Conservation (phyloP, 805 yeast genomes). For the Ogataea degrootiae region DNA sequence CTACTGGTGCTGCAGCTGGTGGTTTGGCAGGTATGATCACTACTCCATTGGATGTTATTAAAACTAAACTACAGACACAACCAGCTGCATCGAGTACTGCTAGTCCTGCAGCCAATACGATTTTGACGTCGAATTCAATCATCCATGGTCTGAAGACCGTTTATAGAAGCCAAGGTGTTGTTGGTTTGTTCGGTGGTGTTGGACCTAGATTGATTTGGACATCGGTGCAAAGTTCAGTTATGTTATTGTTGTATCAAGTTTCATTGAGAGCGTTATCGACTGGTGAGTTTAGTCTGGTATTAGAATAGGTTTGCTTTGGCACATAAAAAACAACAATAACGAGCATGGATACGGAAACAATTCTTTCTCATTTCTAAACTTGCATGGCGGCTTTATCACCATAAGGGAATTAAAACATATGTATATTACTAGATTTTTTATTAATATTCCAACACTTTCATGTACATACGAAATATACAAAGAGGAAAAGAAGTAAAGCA, state of each 20-base stretch:
- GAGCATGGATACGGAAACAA: neutral
- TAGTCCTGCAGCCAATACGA: conserved; percentile 3
- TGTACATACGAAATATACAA: too few relatives aligned
- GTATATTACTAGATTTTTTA: too few relatives aligned
- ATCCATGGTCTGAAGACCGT: conserved; percentile 49
- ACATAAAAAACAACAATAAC: neutral
- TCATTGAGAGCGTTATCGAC: conserved; percentile 50
- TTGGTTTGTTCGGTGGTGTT: conserved; percentile 87
- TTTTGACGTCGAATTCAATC: conserved; percentile 40
- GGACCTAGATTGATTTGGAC: conserved; percentile 98
- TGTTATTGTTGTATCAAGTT: conserved; percentile 83
- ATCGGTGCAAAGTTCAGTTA: conserved; percentile 87
- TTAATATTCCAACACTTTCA: too few relatives aligned
- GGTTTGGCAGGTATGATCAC: conserved; percentile 86
- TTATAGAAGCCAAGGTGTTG: conserved; percentile 66
- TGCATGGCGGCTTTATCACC: too few relatives aligned
- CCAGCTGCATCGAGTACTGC: conserved; percentile 22
- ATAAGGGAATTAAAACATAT: too few relatives aligned
- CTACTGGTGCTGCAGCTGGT: conserved; percentile 95
- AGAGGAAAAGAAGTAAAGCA: neutral
- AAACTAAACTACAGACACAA: conserved; percentile 91
- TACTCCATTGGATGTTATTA: conserved; percentile 88
- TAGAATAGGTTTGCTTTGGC: neutral
- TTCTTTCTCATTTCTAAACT: neutral
- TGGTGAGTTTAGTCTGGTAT: conserved; percentile 16